These are phyloP conservation scores for Malbranchea zuffiana DNA, from an alignment of 2,329 filamentous ascomycete species.

Conservation along the genomic window DNA sequence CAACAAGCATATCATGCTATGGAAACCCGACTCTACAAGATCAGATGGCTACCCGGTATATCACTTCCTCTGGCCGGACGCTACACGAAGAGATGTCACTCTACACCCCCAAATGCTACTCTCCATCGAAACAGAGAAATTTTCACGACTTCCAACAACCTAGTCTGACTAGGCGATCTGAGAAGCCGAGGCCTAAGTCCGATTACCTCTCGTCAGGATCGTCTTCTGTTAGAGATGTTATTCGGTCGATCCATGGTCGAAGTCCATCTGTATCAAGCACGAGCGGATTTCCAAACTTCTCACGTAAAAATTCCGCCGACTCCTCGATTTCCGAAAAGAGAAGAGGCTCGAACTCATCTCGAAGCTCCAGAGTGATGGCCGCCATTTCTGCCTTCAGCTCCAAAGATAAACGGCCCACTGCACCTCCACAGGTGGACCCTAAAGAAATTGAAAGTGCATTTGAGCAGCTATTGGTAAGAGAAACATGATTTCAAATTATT, in stretches of 20 bases:
- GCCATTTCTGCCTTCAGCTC: conserved; percentile 53
- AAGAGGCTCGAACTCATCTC: conserved; percentile 31
- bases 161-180: conserved; percentile 29
- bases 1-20: conserved; percentile 31
- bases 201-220: conserved; percentile 35
- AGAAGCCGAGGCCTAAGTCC: conserved; percentile 43
- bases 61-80: conserved; percentile 36
- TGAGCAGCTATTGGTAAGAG: conserved; percentile 48
- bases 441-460: conserved; percentile 53
- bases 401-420: conserved; percentile 38
- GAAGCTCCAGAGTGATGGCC: conserved; percentile 49
- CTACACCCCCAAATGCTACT: conserved; percentile 51
- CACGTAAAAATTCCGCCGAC: not conserved
- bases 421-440: conserved; percentile 36
- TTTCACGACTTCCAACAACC: conserved; percentile 45
- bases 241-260: conserved; percentile 12
- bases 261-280: conserved; percentile 8
- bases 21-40: conserved; percentile 17
- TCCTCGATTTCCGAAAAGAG: conserved; percentile 7
- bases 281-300: too few species aligned
- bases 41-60: conserved; percentile 28
- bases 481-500: conserved; percentile 27
- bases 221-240: conserved; percentile 30
- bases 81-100: conserved; percentile 46
- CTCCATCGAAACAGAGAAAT: conserved; percentile 51